Evolutionary conservation across 2,329 filamentous ascomycete genomes (phyloP), one percentile per base, ranked within the genome.

Genomic region (Boeremia exigua): DNA sequence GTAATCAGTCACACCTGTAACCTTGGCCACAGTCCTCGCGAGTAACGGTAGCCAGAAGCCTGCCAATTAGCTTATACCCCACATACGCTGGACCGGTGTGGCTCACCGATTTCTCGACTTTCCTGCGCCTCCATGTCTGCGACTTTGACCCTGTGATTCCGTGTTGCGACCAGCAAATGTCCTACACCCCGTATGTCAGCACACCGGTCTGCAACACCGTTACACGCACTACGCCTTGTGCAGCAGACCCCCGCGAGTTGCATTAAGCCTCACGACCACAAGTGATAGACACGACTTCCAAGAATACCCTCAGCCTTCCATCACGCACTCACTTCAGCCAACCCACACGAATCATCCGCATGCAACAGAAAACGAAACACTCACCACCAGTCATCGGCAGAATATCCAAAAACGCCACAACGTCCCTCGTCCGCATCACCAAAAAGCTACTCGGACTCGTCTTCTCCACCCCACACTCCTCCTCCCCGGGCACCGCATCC

Each of bases 401-500:
- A 69, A 97, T 96, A 78, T 98, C 94, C 66, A 98, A 83, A 77
- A 98, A 98, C 37, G 92, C 92, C 60, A 98, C 79, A 27, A 95
- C 86, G 58, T 87, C 75, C 1, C 86, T 86, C 0, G 91, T 95
- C 2, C 90, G 91, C 55, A 97, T 84, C 29, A 97, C 84, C 28
- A 97, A 71, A 67, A 84, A 79, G 48, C 74, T 77, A 60, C 75
- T 75, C 63, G 77, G 69, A 68, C 65, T 53, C 58, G 77, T 69
- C 61, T 66, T 66, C 46, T 67, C 60, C 36, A 70, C 58, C 14
- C 68, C 53, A 15, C 65, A 61, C 12, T 66, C 68, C 0, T 61
- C 60, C 4, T 72, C 66, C 2, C n/a, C 38, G 0, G 73, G 74
- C 2, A 75, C 59, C 30, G 63, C 63, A 25, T 53, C 42, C 14